Evolutionary conservation across 1,284 basidiomycete genomes (phyloP), one percentile per base, ranked within the genome.

Genomic region (Trichosporon sp.): DNA sequence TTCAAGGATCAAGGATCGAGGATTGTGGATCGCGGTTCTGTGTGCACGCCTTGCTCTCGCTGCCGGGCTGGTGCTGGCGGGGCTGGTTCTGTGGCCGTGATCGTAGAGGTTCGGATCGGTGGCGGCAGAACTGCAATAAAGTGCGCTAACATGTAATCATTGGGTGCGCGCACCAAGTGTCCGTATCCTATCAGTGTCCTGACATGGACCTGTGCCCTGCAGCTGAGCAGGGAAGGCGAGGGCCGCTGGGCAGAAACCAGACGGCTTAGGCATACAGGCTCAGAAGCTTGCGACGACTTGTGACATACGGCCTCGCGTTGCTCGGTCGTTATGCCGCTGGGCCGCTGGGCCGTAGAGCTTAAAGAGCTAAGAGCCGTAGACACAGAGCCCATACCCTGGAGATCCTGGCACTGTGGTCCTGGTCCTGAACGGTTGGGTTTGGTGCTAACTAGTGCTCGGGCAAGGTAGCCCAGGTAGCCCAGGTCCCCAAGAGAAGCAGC

Each of bases 91-190:
- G 56, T 35, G 56, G 26, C 32, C 31, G 26, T 61, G 56, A 61
- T 32, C 32, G 31, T 8, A 16, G 31, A 21, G 31, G 31, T 61
- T 32, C 56, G 56, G 56, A 32, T 61, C 56, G 19, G 56, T 61
- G 56, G 56, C 56, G 56, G 56, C 56, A 32, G 56, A 61, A 61
- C 56, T 61, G 26, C 32, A 61, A 31, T 32, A 31, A 51, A 61
- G 56, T 12, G 14, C 56, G 56, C 32, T 19, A 61, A 32, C 56
- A 61, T 31, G 56, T 61, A 61, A 32, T 61, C 56, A 32, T 61
- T 61, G 56, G 56, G 32, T 61, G 56, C 56, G 32, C 16, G 31
- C 56, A 32, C 56, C 14, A 31, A 35, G 31, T 35, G 26, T 32
- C 56, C 14, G 56, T 32, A 32, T 35, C 56, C 56, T 61, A 61